Conservation (phyloP, 2,329 filamentous ascomycete genomes). For the Cryphonectria naterciae region DNA sequence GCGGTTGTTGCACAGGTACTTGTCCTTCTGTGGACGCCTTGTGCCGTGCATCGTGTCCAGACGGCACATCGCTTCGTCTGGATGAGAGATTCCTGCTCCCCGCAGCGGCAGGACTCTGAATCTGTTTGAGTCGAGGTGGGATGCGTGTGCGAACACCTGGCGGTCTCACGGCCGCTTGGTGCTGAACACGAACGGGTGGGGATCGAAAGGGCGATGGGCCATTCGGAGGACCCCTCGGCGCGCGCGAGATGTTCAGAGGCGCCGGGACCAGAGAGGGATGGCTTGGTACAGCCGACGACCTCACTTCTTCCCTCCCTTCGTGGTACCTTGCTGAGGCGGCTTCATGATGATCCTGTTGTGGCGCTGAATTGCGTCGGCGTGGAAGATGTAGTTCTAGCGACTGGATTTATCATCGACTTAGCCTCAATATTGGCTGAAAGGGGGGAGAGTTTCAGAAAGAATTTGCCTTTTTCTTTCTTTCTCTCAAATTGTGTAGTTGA, state of each 20-base stretch:
- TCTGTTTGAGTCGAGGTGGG: not conserved
- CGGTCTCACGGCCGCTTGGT: not conserved
- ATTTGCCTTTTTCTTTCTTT: not conserved
- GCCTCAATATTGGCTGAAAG: not conserved
- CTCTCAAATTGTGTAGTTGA: no score
- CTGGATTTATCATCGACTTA: not conserved
- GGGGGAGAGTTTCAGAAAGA: not conserved
- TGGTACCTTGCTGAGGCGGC: not conserved
- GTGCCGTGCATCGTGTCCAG: not conserved
- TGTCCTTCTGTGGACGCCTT: not conserved
- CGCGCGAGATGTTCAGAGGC: slow-evolving; percentile 2
- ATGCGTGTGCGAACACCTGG: not conserved
- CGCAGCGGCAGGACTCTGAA: not conserved
- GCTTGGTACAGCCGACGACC: not conserved
- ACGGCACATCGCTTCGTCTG: not conserved
- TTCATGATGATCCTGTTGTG: not conserved
- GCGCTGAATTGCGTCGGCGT: not conserved
- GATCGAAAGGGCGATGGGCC: not conserved
- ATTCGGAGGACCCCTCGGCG: not conserved
- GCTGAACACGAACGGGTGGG: not conserved
- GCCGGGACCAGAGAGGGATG: not conserved
- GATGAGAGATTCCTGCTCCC: not conserved
- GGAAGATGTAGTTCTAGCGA: not conserved
- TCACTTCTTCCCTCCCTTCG: not conserved
- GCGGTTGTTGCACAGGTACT: not conserved